Conservation (phyloP, 768 basidiomycete species). For the Mrakia blollopis region DNA sequence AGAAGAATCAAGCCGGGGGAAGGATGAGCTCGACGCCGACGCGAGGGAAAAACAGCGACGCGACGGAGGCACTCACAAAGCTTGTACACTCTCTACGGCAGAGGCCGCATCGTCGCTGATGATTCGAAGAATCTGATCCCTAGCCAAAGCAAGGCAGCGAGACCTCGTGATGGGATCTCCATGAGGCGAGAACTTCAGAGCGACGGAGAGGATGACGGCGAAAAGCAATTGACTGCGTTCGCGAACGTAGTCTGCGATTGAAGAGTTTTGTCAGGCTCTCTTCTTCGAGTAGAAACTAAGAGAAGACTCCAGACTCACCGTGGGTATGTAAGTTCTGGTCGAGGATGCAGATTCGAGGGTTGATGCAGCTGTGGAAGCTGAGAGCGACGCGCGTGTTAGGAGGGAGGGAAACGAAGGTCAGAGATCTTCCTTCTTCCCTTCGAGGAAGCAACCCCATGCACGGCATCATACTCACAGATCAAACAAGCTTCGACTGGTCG, state of each 20-base stretch:
- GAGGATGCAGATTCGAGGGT: slow-evolving; percentile 5
- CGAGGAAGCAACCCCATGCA: background rate
- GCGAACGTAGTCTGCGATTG: slow-evolving; percentile 5
- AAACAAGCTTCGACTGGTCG: background rate
- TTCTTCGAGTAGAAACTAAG: background rate
- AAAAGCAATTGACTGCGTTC: slow-evolving; percentile 2
- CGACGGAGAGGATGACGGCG: slow-evolving; percentile 3
- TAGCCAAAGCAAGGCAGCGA: background rate
- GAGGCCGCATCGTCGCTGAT: background rate
- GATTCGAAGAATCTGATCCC: slow-evolving; percentile 13
- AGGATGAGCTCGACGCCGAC: background rate
- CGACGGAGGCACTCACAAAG: background rate
- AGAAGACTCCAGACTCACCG: background rate
- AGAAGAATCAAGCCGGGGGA: background rate
- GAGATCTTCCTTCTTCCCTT: background rate
- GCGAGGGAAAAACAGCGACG: background rate
- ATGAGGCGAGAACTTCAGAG: slow-evolving; percentile 17
- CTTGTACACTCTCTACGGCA: background rate
- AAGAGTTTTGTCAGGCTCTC: background rate
- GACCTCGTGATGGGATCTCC: background rate
- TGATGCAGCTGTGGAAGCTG: background rate
- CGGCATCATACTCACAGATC: background rate
- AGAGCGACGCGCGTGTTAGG: background rate
- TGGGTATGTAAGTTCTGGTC: background rate
- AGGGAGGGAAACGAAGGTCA: background rate